These are phyloP conservation scores for Neophaeococcomyces aloes DNA, from an alignment of 2,329 filamentous ascomycete species.

Conservation along the genomic window DNA sequence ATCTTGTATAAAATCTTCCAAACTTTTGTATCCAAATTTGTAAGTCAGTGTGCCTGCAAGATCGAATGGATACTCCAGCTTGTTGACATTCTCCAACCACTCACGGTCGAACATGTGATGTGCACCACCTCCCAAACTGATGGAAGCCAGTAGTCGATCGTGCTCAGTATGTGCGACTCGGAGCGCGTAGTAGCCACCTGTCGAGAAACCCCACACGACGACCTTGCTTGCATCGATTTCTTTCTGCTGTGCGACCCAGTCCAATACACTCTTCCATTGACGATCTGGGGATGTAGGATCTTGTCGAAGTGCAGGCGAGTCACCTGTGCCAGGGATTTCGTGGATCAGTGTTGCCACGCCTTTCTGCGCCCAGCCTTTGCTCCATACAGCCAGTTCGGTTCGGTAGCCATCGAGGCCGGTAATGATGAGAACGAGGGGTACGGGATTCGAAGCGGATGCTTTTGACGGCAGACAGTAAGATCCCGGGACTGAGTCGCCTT, in stretches of 20 bases:
- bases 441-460: constrained; percentile 33
- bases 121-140: constrained; percentile 46
- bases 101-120: constrained; percentile 48
- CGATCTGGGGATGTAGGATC: constrained; percentile 50
- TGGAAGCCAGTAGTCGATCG: constrained; percentile 40
- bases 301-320: constrained; percentile 53
- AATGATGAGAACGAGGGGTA: constrained; percentile 46
- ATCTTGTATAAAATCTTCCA: constrained; percentile 39
- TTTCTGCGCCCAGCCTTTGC: constrained; percentile 24
- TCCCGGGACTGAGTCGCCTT: constrained; percentile 49
- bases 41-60: constrained; percentile 41
- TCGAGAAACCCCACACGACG: constrained; percentile 46
- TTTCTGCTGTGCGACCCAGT: constrained; percentile 41
- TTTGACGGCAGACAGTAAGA: constrained; percentile 52
- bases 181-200: constrained; percentile 50
- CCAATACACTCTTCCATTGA: constrained; percentile 44
- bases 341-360: constrained; percentile 47
- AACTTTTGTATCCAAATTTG: constrained; percentile 37
- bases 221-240: constrained; percentile 40
- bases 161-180: constrained; percentile 48
- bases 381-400: constrained; percentile 35
- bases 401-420: constrained; percentile 51
- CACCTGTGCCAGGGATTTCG: constrained; percentile 58
- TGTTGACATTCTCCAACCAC: constrained; percentile 46
- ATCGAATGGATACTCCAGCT: constrained; percentile 51